Evolutionary conservation across 768 basidiomycete species (phyloP).

Genomic region (Tulasnella sp.): DNA sequence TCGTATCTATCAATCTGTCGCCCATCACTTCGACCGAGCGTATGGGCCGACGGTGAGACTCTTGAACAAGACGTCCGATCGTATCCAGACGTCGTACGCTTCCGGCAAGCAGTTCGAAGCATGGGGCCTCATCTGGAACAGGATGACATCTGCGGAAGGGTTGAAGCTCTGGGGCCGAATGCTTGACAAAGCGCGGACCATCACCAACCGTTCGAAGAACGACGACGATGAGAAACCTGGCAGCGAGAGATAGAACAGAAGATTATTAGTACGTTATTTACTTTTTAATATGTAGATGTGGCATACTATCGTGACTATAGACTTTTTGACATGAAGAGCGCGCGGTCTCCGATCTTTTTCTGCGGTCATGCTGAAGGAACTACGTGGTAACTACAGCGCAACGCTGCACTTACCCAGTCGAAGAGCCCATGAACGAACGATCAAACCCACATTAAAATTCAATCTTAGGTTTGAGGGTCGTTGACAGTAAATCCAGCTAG

Average conservation of each 20-base stretch:
- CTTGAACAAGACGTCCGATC: not conserved
- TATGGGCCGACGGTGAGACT: conserved; percentile 9
- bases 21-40: conserved; percentile 4
- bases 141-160: conserved; percentile 14
- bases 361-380: not conserved
- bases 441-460: not conserved
- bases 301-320: not conserved
- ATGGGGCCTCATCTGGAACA: conserved; percentile 15
- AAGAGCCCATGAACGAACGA: not conserved
- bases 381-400: not conserved
- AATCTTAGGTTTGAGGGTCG: not conserved
- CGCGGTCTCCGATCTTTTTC: not conserved
- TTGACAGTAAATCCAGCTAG: not conserved
- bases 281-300: not conserved
- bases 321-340: not conserved
- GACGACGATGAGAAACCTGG: not conserved
- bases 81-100: not conserved
- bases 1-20: not conserved
- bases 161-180: not conserved
- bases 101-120: conserved; percentile 22
- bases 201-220: conserved; percentile 13
- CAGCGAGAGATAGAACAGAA: not conserved
- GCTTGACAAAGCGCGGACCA: not conserved
- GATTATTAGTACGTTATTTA: not conserved
- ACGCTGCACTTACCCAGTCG: not conserved